Evolutionary conservation across 2,329 filamentous ascomycete genomes (phyloP), one percentile per base, ranked within the genome.

Genomic region (Teratosphaeria zuluensis): DNA sequence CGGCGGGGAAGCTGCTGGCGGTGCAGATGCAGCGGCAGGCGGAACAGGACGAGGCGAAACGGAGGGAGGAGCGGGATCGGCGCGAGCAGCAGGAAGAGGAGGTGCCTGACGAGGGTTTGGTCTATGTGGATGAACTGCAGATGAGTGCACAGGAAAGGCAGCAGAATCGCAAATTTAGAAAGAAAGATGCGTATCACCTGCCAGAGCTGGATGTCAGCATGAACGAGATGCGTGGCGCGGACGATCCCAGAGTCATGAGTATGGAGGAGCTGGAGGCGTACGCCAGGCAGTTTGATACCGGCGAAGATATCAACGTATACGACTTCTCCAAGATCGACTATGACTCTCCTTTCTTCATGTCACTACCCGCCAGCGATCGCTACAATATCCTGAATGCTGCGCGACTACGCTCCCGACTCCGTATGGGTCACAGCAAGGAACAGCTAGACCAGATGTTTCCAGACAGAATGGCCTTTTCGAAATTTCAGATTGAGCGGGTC

Each of bases 261-360:
- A 83, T 95, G 28, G 90, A 95, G 69, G 92, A 99, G 70, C 76
- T 99, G 59, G 90, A 97, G 74, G 87, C 92, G 64, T 99, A 99
- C 71, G 92, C 95, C 2, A 81, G 87, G 56, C 92, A 97, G 63
- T 97, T 97, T 68, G 84, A 96, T 68, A 85, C 84, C 61, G 94
- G 94, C 57, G 91, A 97, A 73, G 92, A 97, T 71, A 88, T 97
- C 71, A 79, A 79, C 59, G 76, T 80, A 4, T 97, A 97, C 74
- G 92, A 97, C 74, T 99, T 99, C 70, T 95, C 89, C 70, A 97
- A 97, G 75, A 99, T 99, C 66, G 94, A 99, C 70, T 99, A 97
- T 68, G 89, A 97, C 64, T 90, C 92, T 64, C 85, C 92, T 12
- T 99, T 99, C 74, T 99, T 99, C 76, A 84, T 88, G 71, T 96